Evolutionary conservation across 2,329 filamentous ascomycete genomes (phyloP).

Genomic region (Monosporascus sp.): DNA sequence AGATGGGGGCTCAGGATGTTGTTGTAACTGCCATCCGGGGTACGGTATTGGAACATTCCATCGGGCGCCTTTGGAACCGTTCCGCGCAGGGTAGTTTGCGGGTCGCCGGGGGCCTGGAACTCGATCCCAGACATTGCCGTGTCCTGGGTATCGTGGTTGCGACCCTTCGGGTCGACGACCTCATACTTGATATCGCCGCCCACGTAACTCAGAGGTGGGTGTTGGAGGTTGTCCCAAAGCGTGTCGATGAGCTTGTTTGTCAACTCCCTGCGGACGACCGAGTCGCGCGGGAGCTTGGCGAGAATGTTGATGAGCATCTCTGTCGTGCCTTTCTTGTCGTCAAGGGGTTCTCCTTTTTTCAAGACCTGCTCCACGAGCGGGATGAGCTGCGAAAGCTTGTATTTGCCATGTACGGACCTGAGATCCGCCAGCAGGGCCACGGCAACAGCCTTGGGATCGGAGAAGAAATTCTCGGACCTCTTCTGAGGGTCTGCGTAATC

Average conservation of each 20-base stretch:
- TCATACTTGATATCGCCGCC: slow-evolving; percentile 37
- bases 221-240: slow-evolving; percentile 50
- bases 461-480: slow-evolving; percentile 21
- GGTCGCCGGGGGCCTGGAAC: slow-evolving; percentile 34
- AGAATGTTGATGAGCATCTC: slow-evolving; percentile 37
- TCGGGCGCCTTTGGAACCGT: slow-evolving; percentile 31
- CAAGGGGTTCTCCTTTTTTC: slow-evolving; percentile 44
- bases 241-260: slow-evolving; percentile 47
- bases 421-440: slow-evolving; percentile 23
- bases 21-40: slow-evolving; percentile 40
- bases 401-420: neutral
- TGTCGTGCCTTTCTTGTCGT: slow-evolving; percentile 51
- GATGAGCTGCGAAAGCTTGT: slow-evolving; percentile 22
- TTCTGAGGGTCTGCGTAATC: slow-evolving; percentile 26
- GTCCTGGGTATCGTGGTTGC: slow-evolving; percentile 26
- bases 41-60: slow-evolving; percentile 28
- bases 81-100: slow-evolving; percentile 30
- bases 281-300: slow-evolving; percentile 31
- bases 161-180: slow-evolving; percentile 26
- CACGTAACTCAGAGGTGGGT: slow-evolving; percentile 45
- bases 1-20: slow-evolving; percentile 60
- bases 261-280: slow-evolving; percentile 30
- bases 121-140: slow-evolving; percentile 29
- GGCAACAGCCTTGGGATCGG: slow-evolving; percentile 30
- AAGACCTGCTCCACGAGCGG: slow-evolving; percentile 27